Conservation (phyloP, 116 monocot species). For the Iris pallida region DNA sequence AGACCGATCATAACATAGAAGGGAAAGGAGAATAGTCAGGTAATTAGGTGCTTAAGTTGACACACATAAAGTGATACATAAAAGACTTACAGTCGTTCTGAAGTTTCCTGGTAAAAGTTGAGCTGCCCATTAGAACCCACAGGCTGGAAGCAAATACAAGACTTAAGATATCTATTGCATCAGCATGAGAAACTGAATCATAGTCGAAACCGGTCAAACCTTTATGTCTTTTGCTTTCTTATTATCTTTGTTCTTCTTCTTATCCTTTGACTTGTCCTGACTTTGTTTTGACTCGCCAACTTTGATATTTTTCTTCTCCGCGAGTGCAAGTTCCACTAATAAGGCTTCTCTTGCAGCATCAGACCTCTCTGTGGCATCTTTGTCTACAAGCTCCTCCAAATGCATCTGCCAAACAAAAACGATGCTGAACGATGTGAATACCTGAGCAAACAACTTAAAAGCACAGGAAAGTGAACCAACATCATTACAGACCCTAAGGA, state of each 20-base stretch:
- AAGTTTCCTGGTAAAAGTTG: slow-evolving; percentile 30
- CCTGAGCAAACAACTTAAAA: background rate
- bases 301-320: slow-evolving; percentile 61
- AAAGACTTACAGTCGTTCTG: slow-evolving; percentile 40
- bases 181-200: background rate
- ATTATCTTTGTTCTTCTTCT: slow-evolving; percentile 69
- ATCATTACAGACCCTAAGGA: slow-evolving; percentile 51
- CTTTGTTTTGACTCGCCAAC: slow-evolving; percentile 47
- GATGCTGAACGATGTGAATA: background rate
- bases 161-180: slow-evolving; percentile 9
- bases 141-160: slow-evolving; percentile 29
- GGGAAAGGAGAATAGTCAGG: too few relatives aligned
- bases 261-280: slow-evolving; percentile 79
- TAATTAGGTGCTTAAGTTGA: background rate
- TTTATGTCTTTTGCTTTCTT: slow-evolving; percentile 67
- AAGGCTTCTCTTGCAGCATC: slow-evolving; percentile 92
- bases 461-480: slow-evolving; percentile 3
- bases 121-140: slow-evolving; percentile 23
- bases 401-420: slow-evolving; percentile 33
- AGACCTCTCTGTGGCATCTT: slow-evolving; percentile 88
- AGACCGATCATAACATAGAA: too few relatives aligned
- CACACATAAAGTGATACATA: background rate
- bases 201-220: slow-evolving; percentile 22
- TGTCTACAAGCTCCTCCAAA: slow-evolving; percentile 83
- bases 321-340: slow-evolving; percentile 81